Base-by-base conservation (phyloP, 139 green algal species). In the Picochlorum sp. region DNA sequence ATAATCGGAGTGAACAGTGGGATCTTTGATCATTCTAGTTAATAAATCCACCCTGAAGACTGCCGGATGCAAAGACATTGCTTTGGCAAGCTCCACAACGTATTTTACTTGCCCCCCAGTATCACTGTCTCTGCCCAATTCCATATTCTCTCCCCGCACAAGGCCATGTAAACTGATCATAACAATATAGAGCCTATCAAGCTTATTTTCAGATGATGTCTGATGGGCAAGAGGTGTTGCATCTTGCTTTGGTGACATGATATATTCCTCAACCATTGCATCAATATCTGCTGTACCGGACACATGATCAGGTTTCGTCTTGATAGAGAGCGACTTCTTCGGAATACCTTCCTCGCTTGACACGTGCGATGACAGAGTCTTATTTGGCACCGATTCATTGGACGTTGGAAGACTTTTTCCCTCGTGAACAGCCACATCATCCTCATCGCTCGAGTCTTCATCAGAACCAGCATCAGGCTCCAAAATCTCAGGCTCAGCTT, bases 11-110 rank as follows among this genome's bases (percentile, higher is more conserved):
- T 91, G 81, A 49, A 96, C 87, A 51, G n/a, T 49, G 0, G 73
- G 73, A 62, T 79, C 73, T 45, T 62, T 44, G 57, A 97, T 87
- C 7, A 90, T 80, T 21, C 91, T 78, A 1, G 91, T 97, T 14
- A 97, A 78, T 45, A 97, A 82, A 69, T 97, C 91, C 6, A 97
- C 91, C n/a, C 91, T 75, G 59, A 87, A 82, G 34, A 97, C 90
- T 11, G 79, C 78, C 3, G 91, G 91, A 78, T 95, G 87, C 61
- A 81, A 78, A 9, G 80, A 81, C 61, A 97, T 75, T 0, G 89
- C 86, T 45, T 80, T 76, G 1, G 91, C 90, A 70, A 97, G 76
- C 85, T 97, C 91, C 18, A 97, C 89, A 38, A 97, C 91, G 68
- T 97, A 97, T 73, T 83, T 83, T 28, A 83, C 74, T 83, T 94